Base-by-base conservation (phyloP, 2,329 filamentous ascomycete species). In the Verticillium dahliae region DNA sequence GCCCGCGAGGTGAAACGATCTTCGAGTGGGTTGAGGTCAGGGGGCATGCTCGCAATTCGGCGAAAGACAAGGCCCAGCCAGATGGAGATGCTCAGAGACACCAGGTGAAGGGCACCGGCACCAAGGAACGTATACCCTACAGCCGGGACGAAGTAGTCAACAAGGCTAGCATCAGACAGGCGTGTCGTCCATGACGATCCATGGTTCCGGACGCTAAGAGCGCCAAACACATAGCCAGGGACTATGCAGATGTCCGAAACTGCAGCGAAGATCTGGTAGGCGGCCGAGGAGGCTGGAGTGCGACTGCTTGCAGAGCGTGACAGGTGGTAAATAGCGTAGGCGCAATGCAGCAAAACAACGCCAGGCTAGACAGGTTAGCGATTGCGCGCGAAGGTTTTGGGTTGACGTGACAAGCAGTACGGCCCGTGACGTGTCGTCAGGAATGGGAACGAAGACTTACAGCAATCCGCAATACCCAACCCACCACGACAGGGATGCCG, bases 1-100 rank as follows among this genome's bases (percentile, higher is more conserved):
- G 75, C 78, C 31, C 88, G 85, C 11, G 91, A 87, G 1, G 92
- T 97, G 62, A 96, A 78, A 69, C 94, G 88, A 66, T 90, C 86
- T 72, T 97, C 93, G 14, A 98, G 81, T 1, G 94, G 94, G 72
- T 98, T 98, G 90, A 97, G 92, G 70, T 98, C 94, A 0, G 94
- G 93, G 6, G 94, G 94, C 72, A 97, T 83, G 22, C 82, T 80
- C 5, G 87, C 81, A 69, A 98, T 97, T 70, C 90, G 89, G 50
- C 88, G 85, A 84, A 97, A 98, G 67, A 90, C 85, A 59, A 90
- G 72, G 15, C 87, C 86, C 33, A 98, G 80, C 76, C 90, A 97
- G 37, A 91, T 72, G 5, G 91, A 91, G 39, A 96, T 78, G 18
- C 80, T 74, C 1, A 95, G 74, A 1, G 91, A 91, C 10, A 91